These are phyloP conservation scores for Eragrostis nindensis DNA, from an alignment of 176 grass and related monocot species.

Conservation along the genomic window DNA sequence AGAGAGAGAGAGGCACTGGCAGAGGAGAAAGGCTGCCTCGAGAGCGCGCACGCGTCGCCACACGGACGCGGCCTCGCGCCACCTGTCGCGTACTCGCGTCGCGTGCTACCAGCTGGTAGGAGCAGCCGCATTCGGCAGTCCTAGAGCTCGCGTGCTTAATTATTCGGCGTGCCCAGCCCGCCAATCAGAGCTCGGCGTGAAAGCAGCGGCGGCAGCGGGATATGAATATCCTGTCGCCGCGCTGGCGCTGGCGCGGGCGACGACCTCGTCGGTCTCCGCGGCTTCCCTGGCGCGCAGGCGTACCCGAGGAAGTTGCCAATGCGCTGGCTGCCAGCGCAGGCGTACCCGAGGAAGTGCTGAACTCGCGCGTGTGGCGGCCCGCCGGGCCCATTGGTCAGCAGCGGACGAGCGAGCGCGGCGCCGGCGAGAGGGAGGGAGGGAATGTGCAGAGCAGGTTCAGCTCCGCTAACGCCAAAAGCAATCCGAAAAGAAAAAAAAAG, in stretches of 20 bases:
- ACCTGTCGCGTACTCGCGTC: neutral
- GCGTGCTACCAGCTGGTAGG: constrained; percentile 15
- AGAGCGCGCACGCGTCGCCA: constrained; percentile 7
- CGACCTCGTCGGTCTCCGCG: no score
- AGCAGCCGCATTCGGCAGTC: no score
- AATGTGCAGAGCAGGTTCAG: neutral
- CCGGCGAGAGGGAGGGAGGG: no score
- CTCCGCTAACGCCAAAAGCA: neutral
- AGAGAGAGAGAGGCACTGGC: no score
- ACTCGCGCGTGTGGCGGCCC: neutral
- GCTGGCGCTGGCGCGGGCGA: neutral
- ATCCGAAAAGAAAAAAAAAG: no score
- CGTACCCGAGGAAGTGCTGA: no score
- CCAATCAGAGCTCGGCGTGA: neutral
- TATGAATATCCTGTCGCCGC: neutral
- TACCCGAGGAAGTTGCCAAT: neutral
- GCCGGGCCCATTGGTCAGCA: neutral
- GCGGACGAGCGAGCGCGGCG: neutral
- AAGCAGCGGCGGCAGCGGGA: neutral
- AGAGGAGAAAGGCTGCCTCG: neutral
- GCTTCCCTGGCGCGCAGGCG: no score
- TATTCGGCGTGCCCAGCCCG: constrained; percentile 2
- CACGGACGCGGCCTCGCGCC: neutral
- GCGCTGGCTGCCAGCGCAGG: no score
- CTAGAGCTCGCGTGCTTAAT: neutral